Conservation (phyloP, 164 flowering plant genomes). For the Kalanchoe fedtschenkoi region DNA sequence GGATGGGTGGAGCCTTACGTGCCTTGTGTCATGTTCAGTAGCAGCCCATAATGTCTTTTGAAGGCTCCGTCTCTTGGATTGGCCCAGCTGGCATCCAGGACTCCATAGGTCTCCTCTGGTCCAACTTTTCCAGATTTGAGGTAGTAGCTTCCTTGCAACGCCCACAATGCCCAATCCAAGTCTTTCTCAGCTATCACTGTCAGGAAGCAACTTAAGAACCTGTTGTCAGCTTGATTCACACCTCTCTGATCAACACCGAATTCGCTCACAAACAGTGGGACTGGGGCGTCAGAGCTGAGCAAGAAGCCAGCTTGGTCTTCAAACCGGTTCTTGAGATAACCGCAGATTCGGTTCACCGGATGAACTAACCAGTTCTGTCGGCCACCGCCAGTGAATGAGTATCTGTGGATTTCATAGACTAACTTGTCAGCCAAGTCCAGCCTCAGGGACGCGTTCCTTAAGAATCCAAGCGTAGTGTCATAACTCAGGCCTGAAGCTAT, state of each 20-base stretch:
- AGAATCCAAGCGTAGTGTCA: conserved; percentile 26
- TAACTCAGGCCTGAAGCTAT: conserved; percentile 34
- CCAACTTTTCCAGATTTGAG: conserved; percentile 16
- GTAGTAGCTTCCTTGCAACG: conserved; percentile 43
- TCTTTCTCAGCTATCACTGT: conserved; percentile 22
- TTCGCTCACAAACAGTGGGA: conserved; percentile 45
- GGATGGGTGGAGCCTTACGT: background rate
- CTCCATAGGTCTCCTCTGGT: conserved; percentile 30
- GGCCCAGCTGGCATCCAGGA: conserved; percentile 13
- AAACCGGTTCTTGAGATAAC: conserved; percentile 1
- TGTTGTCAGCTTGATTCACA: conserved; percentile 20
- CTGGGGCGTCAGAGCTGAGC: conserved; percentile 11
- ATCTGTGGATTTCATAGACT: conserved; percentile 46
- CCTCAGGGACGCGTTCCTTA: conserved; percentile 12
- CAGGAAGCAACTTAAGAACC: conserved; percentile 34
- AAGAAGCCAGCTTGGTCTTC: conserved; percentile 19
- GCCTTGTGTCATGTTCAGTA: background rate
- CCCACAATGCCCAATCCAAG: conserved; percentile 51
- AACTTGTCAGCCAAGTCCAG: conserved; percentile 20
- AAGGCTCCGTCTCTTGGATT: background rate
- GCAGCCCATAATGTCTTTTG: background rate
- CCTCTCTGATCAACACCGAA: conserved; percentile 42
- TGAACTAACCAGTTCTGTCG: conserved; percentile 16
- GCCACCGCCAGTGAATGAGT: conserved; percentile 17
- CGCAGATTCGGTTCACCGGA: conserved; percentile 12